Evolutionary conservation across 805 yeast species (phyloP).

Genomic region (Yamadazyma olivae): DNA sequence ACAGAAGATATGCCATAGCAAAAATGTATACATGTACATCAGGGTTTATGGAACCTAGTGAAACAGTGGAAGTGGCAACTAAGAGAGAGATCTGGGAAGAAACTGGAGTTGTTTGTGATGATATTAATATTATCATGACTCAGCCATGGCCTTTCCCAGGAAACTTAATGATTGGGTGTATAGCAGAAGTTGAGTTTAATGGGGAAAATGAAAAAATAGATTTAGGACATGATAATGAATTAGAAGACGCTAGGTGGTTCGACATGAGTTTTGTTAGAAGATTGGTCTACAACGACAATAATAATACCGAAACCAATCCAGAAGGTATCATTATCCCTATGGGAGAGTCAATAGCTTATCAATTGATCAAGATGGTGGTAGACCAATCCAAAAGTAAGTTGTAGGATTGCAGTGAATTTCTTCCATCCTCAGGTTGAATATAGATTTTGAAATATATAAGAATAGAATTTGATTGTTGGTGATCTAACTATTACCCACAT

Average conservation of each 20-base stretch:
- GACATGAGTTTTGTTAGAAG: constrained; percentile 49
- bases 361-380: constrained; percentile 40
- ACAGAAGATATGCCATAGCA: constrained; percentile 52
- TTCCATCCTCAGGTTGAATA: too few relatives aligned
- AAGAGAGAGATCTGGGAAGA: constrained; percentile 94
- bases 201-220: constrained; percentile 62
- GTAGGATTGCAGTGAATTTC: too few relatives aligned
- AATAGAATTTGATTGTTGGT: too few relatives aligned
- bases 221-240: constrained; percentile 81
- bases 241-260: constrained; percentile 86
- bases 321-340: constrained; percentile 42
- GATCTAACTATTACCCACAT: too few relatives aligned
- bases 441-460: too few relatives aligned
- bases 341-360: constrained; percentile 41
- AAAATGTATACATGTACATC: constrained; percentile 82
- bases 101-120: constrained; percentile 69
- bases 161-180: constrained; percentile 89
- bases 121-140: constrained; percentile 61
- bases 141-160: constrained; percentile 99
- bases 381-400: constrained; percentile 16
- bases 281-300: constrained; percentile 27
- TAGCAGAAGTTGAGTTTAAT: constrained; percentile 72
- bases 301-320: constrained; percentile 24
- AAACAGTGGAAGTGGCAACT: constrained; percentile 84
- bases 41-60: constrained; percentile 95